Percentiles rank a stretch among this genome's conserved stretches.
Evolutionary conservation across 2,329 filamentous ascomycete species (phyloP).

Genomic region (Huntiella moniliformis): DNA sequence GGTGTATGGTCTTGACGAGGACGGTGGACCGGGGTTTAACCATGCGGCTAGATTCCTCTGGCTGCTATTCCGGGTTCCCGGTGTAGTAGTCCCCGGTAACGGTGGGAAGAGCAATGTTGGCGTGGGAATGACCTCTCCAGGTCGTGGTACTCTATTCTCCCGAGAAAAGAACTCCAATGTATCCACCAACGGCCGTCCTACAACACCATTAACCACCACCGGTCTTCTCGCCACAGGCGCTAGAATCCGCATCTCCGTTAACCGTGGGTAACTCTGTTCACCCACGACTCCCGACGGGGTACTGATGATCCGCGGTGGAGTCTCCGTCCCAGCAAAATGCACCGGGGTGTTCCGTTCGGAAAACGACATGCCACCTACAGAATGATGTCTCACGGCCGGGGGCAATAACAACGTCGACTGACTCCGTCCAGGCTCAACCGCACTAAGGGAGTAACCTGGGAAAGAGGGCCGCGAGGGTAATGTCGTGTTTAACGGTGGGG

Average conservation of each 20-base stretch:
- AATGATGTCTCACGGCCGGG: background rate
- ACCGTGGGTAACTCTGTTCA: conserved; percentile 15
- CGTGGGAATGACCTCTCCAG: too few species aligned
- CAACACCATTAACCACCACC: conserved; percentile 19
- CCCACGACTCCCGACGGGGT: conserved; percentile 33
- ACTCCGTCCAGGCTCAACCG: conserved; percentile 2
- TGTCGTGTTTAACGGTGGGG: too few species aligned
- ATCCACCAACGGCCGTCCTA: conserved; percentile 28
- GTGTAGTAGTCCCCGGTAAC: background rate
- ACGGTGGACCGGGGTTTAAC: background rate
- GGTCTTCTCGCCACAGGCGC: conserved; percentile 35
- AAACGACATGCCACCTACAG: conserved; percentile 3
- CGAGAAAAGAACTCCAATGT: conserved; percentile 21
- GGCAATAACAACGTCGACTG: conserved; percentile 5
- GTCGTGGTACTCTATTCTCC: too few species aligned
- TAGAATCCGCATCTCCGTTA: conserved; percentile 27
- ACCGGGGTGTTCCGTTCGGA: background rate
- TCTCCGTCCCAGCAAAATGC: background rate
- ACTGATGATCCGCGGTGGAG: conserved; percentile 36
- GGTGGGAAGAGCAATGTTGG: conserved; percentile 5
- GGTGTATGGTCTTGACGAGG: background rate
- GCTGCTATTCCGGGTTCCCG: background rate
- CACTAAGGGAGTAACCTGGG: conserved; percentile 1
- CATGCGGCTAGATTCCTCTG: background rate
- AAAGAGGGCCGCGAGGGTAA: too few species aligned